Conservation (phyloP, 2,329 filamentous ascomycete species). For the Chrysoporthe deuterocubensis region DNA sequence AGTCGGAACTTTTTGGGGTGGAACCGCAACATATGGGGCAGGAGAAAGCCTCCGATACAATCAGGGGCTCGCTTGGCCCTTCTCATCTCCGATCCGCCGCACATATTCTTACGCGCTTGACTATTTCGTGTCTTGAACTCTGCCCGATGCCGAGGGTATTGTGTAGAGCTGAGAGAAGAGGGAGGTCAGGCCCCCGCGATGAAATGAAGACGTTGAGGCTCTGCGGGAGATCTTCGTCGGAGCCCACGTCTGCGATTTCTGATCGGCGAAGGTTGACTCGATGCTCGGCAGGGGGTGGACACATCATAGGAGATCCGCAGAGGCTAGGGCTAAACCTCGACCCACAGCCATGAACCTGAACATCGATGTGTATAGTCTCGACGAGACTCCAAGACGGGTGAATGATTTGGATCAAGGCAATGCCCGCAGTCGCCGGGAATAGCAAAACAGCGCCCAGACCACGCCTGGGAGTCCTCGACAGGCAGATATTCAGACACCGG, state of each 20-base stretch:
- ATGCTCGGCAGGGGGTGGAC: neutral
- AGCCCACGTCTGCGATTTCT: neutral
- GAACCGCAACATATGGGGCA: neutral
- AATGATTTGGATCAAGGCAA: too few species aligned
- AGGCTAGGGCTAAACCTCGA: neutral
- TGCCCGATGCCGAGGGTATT: neutral
- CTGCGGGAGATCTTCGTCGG: slow-evolving; percentile 3
- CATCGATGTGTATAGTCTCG: too few species aligned
- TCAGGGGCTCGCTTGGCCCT: neutral
- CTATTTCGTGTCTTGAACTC: neutral
- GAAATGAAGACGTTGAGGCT: neutral
- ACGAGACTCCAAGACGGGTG: too few species aligned
- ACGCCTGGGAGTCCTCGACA: too few species aligned
- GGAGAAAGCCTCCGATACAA: neutral
- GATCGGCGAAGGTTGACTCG: neutral
- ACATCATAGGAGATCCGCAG: neutral
- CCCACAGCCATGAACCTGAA: neutral
- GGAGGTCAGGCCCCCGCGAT: too few species aligned
- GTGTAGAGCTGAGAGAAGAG: neutral
- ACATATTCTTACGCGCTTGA: neutral
- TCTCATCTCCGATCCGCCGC: slow-evolving; percentile 6
- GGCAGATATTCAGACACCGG: too few species aligned
- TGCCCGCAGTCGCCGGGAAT: too few species aligned
- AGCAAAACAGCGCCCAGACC: too few species aligned
- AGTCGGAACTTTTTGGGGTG: neutral